Base-by-base conservation (phyloP, 2,329 filamentous ascomycete species). In the Scytalidium sp. region DNA sequence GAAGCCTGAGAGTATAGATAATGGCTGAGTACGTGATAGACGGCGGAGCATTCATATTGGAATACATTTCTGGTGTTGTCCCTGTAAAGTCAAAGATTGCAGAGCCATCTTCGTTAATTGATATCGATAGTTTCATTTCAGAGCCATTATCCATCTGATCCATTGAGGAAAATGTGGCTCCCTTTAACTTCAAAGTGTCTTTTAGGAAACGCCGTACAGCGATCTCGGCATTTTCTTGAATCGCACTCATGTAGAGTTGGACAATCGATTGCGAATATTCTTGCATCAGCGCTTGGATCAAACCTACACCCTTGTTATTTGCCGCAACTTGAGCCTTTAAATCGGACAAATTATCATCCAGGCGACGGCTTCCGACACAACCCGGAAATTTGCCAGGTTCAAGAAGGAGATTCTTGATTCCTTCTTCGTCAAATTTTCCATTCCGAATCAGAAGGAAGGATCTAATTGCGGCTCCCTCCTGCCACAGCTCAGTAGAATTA, bases 71-170 rank as follows among this genome's bases (percentile, higher is more conserved):
- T 0, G 84, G 81, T 0, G 88, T 88, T 0, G 88, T 92, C 21
- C 88, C 88, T 0, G 74, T 76, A 65, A 92, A 87, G 67, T 92
- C 83, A 60, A 92, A 92, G 0, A 85, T 71, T 0, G 88, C 88
- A 50, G 87, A 84, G 11, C 87, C 88, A 21, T 84, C 81, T 0
- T 82, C 75, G 0, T 78, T 77, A 56, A 93, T 92, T 3, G 80
- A 83, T 13, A 93, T 76, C 53, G 81, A 84, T 10, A 93, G 75
- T 40, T 77, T 72, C 59, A 93, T 90, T 0, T 87, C 86, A 4
- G 80, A 86, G 17, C 88, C 88, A 58, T 93, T 88, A 56, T 94
- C 89, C 86, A 93, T 92, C 72, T 83, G 87, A 62, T 94, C 89
- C 1, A 83, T 73, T 0, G 88, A 85, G 11, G 79, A 75, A 0